Evolutionary conservation across 2,329 filamentous ascomycete species (phyloP).

Genomic region (Penicillium glabrum): DNA sequence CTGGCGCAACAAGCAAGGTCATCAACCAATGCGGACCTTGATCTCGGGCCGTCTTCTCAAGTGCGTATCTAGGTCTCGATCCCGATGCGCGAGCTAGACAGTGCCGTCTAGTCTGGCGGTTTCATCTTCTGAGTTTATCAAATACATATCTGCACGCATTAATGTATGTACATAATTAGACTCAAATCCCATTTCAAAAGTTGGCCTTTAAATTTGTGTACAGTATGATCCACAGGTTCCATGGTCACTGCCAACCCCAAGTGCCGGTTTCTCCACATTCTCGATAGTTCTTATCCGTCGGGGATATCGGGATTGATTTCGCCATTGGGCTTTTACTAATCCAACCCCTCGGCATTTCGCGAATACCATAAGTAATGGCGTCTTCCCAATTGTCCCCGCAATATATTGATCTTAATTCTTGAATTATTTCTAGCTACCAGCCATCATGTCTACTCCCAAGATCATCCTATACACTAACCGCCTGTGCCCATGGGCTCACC

Average conservation of each 20-base stretch:
- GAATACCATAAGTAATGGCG: conserved; percentile 16
- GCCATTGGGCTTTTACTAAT: conserved; percentile 26
- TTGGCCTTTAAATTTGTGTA: conserved; percentile 4
- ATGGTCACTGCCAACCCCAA: not conserved
- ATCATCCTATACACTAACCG: conserved; percentile 72
- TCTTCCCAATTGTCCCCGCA: not conserved
- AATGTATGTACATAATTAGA: conserved; percentile 34
- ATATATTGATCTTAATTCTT: not conserved
- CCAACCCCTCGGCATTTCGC: conserved; percentile 20
- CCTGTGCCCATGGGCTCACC: conserved; percentile 71
- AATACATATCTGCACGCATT: conserved; percentile 26
- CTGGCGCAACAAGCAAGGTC: conserved; percentile 21
- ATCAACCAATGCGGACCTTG: conserved; percentile 9
- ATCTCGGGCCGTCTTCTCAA: conserved; percentile 20
- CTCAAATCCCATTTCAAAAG: conserved; percentile 17
- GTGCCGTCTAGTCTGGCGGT: conserved; percentile 3
- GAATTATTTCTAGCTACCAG: not conserved
- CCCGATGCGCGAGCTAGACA: conserved; percentile 3
- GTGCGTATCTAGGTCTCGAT: conserved; percentile 10
- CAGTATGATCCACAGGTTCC: not conserved
- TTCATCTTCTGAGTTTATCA: conserved; percentile 14
- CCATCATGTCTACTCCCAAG: conserved; percentile 41
- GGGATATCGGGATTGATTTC: conserved; percentile 9
- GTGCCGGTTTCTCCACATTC: conserved; percentile 10
- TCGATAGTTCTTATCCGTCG: conserved; percentile 14